Base-by-base conservation (phyloP, 2,329 filamentous ascomycete species). In the Colletotrichum sp. region DNA sequence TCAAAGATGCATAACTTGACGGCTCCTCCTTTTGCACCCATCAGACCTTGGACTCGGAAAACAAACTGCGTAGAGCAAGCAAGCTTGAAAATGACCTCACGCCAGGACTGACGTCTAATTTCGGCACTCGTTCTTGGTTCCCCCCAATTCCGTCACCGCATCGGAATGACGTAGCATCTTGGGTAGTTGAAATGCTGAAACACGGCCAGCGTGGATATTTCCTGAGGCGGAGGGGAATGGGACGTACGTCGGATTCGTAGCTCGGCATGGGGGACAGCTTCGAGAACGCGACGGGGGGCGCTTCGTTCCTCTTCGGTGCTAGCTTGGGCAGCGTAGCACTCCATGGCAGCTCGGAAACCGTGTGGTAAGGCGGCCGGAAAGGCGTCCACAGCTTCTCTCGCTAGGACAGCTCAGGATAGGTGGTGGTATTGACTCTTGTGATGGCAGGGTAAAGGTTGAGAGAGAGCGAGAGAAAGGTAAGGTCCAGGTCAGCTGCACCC, bases 1-100 rank as follows among this genome's bases (percentile, higher is more conserved):
- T 24, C 30, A 70, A 70, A 70, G 68, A 70, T 63, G 68, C 68
- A 70, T 70, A 70, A 70, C 68, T 63, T 59, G 68, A 70, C 68
- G 32, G 55, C 68, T 70, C 34, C 26, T 24, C 60, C 34, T 64
- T n/a, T 30, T 30, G 26, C 59, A 7, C 59, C 30, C 26, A n/a
- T n/a, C 30, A n/a, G 26, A 12, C 39, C 39, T n/a, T 49, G 39
- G 55, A 28, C 55, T 24, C 26, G 55, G 55, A 15, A 28, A 59
- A 59, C 44, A 21, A 13, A 7, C 10, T 21, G 44, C 44, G 44
- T 21, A 21, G n/a, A 21, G 44, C 44, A 52, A 52, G 44, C 44
- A 21, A 52, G 44, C 39, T 55, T 30, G 64, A 18, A 18, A 18
- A 57, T 67, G 64, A 67, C 63, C 26, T 34, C 59, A 62, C 32